Percentiles rank a stretch among this genome's conserved stretches.
Evolutionary conservation across 352 stramenopile species (phyloP).

Genomic region (Phytophthora kernoviae): DNA sequence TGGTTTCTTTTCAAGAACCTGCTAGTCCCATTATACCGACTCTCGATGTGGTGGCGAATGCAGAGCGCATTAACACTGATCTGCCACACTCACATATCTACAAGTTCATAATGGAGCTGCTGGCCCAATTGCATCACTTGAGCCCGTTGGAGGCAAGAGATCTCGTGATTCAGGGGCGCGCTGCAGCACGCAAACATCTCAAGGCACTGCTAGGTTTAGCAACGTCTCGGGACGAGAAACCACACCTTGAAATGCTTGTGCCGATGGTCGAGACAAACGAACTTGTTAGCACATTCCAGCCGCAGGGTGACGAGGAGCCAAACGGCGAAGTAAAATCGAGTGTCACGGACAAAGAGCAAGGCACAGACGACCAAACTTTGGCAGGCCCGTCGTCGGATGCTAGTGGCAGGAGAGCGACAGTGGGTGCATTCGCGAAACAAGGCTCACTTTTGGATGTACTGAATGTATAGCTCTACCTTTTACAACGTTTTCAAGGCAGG

Average conservation of each 20-base stretch:
- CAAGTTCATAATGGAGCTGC: constrained; percentile 56
- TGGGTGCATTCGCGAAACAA: neutral
- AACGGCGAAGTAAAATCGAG: neutral
- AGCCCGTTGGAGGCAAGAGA: constrained; percentile 63
- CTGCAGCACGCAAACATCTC: constrained; percentile 40
- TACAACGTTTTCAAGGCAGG: neutral
- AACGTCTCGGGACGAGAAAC: constrained; percentile 18
- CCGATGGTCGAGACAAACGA: constrained; percentile 7
- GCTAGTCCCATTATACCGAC: neutral
- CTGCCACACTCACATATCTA: constrained; percentile 58
- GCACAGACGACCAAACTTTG: neutral
- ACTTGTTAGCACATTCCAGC: constrained; percentile 9
- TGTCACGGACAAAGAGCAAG: neutral
- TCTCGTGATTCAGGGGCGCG: constrained; percentile 42
- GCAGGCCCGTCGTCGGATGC: neutral
- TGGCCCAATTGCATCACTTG: constrained; percentile 43
- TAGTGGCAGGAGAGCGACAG: neutral
- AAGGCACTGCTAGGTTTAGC: constrained; percentile 16
- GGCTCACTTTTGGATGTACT: neutral
- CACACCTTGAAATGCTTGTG: neutral
- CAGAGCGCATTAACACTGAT: constrained; percentile 50
- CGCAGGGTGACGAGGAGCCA: constrained; percentile 5
- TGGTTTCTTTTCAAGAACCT: neutral
- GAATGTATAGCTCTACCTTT: neutral
- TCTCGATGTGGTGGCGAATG: constrained; percentile 19